Evolutionary conservation across 2,329 filamentous ascomycete genomes (phyloP), one percentile per base, ranked within the genome.

Genomic region (Apiospora pterosperma): DNA sequence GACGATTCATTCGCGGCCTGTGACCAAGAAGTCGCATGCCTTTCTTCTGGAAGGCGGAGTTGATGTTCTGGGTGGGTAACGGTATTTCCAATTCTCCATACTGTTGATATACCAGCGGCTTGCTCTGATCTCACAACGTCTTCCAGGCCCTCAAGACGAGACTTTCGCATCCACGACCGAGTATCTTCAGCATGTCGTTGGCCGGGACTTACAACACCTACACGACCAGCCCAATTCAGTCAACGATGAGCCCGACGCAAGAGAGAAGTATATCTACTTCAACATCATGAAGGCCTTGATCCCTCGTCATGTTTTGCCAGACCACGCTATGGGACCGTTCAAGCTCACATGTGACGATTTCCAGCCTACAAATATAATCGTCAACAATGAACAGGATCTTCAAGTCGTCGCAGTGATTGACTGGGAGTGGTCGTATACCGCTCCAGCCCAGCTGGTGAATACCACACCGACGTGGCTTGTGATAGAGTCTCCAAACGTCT

Each of bases 341-440:
- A 78, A 78, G 62, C 67, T 79, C 28, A 74, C 78, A 66, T 77
- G 76, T 60, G 73, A 78, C 42, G 76, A 78, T 67, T 71, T 78
- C 34, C 71, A 74, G 63, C 66, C 76, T 21, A 73, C 73, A 36
- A 79, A 79, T 68, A 58, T 79, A 60, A 76, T 78, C 66, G 72
- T 79, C n/a, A n/a, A n/a, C n/a, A n/a, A n/a, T n/a, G 70, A 71
- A 23, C 69, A 75, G 63, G 75, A 77, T 38, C 71, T 77, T 23
- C 76, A 72, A 38, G 66, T 78, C 52, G 67, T 77, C 52, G 74
- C 73, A 65, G 70, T 78, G 59, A 71, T 78, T 36, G 76, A 78
- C 58, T 70, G 75, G 14, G 75, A 78, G 65, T 79, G 74, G 75
- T 73, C 75, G 58, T 79, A 77, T 61, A 72, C 74, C 8, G 75